These are phyloP conservation scores for Camelina laxa DNA, from an alignment of 345 rosid species.

Conservation along the genomic window DNA sequence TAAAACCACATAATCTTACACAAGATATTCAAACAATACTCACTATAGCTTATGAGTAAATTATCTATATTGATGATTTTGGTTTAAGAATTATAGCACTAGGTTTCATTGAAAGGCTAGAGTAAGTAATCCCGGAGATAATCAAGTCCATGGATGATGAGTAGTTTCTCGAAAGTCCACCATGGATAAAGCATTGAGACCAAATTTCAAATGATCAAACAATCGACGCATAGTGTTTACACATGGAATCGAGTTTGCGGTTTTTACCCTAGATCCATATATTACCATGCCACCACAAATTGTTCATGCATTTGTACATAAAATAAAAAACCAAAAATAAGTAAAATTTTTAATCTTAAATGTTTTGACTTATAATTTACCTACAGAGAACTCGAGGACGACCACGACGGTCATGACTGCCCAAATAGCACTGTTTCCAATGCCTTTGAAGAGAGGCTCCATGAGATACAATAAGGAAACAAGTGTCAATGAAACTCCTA, in stretches of 20 bases:
- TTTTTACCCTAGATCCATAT: no score
- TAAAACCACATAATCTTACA: not conserved
- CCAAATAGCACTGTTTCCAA: slow-evolving; percentile 74
- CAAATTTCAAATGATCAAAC: not conserved
- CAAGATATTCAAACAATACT: not conserved
- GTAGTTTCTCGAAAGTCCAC: not conserved
- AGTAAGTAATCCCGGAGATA: not conserved
- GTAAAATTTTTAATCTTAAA: not conserved
- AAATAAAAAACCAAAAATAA: no score
- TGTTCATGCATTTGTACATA: no score
- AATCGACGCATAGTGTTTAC: no score
- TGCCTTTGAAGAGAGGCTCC: slow-evolving; percentile 67
- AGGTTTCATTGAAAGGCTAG: not conserved
- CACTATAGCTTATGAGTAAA: not conserved
- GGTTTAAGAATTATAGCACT: not conserved
- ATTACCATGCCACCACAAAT: no score
- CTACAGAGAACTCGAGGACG: slow-evolving; percentile 81
- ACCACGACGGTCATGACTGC: slow-evolving; percentile 90
- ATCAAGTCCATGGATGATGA: not conserved
- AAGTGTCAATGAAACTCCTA: slow-evolving; percentile 64
- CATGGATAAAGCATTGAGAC: not conserved
- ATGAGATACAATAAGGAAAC: slow-evolving; percentile 67
- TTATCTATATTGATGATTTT: not conserved
- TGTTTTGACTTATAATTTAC: slow-evolving; percentile 36
- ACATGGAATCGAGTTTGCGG: no score